Conservation (phyloP, 148 eudicot species). For the Amaranthus palmeri region DNA sequence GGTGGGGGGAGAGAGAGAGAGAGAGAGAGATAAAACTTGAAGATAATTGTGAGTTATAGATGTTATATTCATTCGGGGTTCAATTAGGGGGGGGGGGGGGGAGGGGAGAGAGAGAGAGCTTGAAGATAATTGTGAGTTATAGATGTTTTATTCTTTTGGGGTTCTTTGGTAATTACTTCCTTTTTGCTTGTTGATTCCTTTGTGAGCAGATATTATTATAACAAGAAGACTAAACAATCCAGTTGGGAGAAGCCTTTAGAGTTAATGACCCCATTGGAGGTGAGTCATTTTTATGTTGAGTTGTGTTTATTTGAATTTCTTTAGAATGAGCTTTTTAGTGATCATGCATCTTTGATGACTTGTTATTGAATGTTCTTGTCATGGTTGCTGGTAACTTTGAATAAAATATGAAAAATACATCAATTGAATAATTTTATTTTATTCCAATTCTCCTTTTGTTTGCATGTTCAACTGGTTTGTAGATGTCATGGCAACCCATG, state of each 20-base stretch:
- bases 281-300: constrained; percentile 34
- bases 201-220: constrained; percentile 74
- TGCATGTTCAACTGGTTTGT: constrained; percentile 87
- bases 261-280: constrained; percentile 94
- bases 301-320: constrained; percentile 12
- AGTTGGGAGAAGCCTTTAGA: constrained; percentile 98
- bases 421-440: constrained; percentile 36
- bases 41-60: no score
- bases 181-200: neutral
- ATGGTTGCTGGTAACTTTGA: constrained; percentile 28
- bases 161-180: neutral
- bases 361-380: constrained; percentile 18
- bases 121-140: neutral
- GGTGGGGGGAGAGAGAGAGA: no score
- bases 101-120: neutral
- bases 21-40: no score
- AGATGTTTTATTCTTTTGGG: neutral
- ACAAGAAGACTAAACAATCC: constrained; percentile 86
- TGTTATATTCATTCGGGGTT: no score
- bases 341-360: constrained; percentile 22
- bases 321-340: constrained; percentile 9
- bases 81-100: neutral
- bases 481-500: constrained; percentile 86
- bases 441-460: constrained; percentile 73
- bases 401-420: constrained; percentile 28